A percentile compares a stretch with the other conserved stretches of the same genome.
These are phyloP conservation scores for Suillus bovinus DNA, from an alignment of 768 basidiomycete genomes.

Conservation along the genomic window DNA sequence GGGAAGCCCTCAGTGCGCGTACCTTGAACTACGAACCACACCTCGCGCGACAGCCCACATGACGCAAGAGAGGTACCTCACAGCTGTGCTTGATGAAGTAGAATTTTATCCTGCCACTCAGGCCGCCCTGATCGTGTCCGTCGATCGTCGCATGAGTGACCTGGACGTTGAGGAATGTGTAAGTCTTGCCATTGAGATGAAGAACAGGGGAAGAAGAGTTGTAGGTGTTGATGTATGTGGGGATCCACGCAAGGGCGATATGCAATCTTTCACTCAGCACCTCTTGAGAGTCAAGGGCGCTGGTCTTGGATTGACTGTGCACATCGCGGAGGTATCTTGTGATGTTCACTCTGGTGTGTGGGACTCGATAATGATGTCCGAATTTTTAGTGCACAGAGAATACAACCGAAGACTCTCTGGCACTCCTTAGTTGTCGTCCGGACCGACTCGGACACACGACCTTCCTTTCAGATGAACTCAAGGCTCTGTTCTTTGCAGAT, in stretches of 20 bases:
- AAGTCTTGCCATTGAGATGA: slow-evolving; percentile 54
- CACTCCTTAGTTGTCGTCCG: slow-evolving; percentile 61
- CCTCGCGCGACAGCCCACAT: slow-evolving; percentile 61
- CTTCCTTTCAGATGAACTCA: slow-evolving; percentile 64
- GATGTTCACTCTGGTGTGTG: background rate
- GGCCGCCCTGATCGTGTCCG: slow-evolving; percentile 67
- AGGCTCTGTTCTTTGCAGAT: slow-evolving; percentile 48
- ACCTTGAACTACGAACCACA: slow-evolving; percentile 84
- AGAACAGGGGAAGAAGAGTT: slow-evolving; percentile 45
- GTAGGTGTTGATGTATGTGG: too few relatives aligned
- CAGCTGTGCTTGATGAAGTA: slow-evolving; percentile 63
- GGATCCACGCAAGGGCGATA: slow-evolving; percentile 40
- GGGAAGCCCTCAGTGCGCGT: slow-evolving; percentile 53
- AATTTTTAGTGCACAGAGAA: slow-evolving; percentile 28
- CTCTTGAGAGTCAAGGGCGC: too few relatives aligned
- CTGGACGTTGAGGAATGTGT: slow-evolving; percentile 56
- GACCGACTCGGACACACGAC: slow-evolving; percentile 81
- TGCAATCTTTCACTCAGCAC: slow-evolving; percentile 28
- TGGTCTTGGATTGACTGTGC: too few relatives aligned
- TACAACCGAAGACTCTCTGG: slow-evolving; percentile 55
- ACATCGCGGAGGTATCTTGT: too few relatives aligned
- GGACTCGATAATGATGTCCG: background rate
- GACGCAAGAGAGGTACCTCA: slow-evolving; percentile 60
- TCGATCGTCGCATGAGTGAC: slow-evolving; percentile 70
- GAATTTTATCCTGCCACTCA: slow-evolving; percentile 50